Base-by-base conservation (phyloP, 768 basidiomycete genomes). In the Suillus tomentosus region DNA sequence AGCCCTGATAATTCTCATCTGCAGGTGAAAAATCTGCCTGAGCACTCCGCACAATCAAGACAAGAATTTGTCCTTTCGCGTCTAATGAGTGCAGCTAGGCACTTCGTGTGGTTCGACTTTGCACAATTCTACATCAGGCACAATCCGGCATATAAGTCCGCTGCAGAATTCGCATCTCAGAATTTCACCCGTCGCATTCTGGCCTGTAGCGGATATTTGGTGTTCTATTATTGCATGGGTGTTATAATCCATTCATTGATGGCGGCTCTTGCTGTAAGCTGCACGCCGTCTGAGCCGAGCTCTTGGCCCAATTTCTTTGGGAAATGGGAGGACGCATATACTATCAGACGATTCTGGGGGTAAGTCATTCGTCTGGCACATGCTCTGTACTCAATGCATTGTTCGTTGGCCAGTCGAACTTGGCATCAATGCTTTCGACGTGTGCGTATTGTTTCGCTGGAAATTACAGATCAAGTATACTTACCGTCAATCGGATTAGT, bases 271-370 rank as follows among this genome's bases (percentile, higher is more conserved):
- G 24, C 34, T 22, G 72, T 72, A 13, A 66, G 62, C 8, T 40
- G 68, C 3, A 64, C 57, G 4, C 42, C 64, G 5, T 73, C 73
- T n/a, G 54, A 75, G n/a, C 78, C 79, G 0, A 65, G 69, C 24
- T 74, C 76, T 37, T 84, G 81, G 81, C 79, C 80, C 1, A 69
- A 70, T 27, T 42, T 79, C 5, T 82, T 77, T 63, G 79, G 79
- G 0, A 61, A 63, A 6, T 69, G 66, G 59, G 56, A 62, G 14
- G 74, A 81, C 31, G 77, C 78, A 13, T 80, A 77, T 62, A 78
- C 79, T 1, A 64, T 82, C 10, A 76, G 78, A 22, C 70, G 72
- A 9, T 73, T 79, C 31, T 82, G 81, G 81, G 76, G 80, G 79
- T 80, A 65, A 67, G 79, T 71, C 14, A 56, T 37, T 62, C 24